phyloP scores from a whole-genome alignment of 78 protist species.

The Paratrimastix pyriformis region DNA sequence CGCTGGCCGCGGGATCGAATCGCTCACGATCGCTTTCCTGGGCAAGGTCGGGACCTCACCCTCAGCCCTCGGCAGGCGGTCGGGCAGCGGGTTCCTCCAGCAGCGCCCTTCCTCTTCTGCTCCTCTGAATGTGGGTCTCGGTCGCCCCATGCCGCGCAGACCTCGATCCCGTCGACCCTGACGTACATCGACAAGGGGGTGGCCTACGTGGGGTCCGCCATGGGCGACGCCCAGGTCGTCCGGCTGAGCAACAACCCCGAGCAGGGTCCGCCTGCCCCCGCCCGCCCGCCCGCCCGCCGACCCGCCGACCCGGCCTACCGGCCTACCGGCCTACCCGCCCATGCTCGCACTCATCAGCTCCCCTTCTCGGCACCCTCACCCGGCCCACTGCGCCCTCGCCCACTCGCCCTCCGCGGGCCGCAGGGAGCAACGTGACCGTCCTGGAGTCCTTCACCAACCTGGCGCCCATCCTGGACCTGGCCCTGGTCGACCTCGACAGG shows the following conservation, averaged over 20 bases:
- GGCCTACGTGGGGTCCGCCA: constrained; percentile 56
- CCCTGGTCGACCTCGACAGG: constrained; percentile 62
- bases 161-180: constrained; percentile 23
- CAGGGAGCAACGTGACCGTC: not conserved
- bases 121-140: no score
- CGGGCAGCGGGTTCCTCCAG: no score
- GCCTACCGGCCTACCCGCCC: not conserved
- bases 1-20: no score
- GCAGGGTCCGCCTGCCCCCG: not conserved
- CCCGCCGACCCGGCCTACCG: not conserved
- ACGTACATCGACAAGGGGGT: constrained; percentile 62
- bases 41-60: no score
- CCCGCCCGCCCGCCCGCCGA: not conserved
- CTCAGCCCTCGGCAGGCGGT: no score
- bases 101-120: no score
- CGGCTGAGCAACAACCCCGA: constrained; percentile 31
- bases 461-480: constrained; percentile 72
- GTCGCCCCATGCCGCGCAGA: no score
- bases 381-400: not conserved
- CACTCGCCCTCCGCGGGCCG: not conserved
- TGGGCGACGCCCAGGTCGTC: constrained; percentile 69
- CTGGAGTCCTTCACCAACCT: constrained; percentile 57
- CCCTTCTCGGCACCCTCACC: not conserved
- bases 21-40: no score
- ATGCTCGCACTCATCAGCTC: not conserved